A percentile compares a stretch with the other conserved stretches of the same genome.
phyloP scores from a whole-genome alignment of 2,329 filamentous ascomycete genomes.

The Beauveria varroae region DNA sequence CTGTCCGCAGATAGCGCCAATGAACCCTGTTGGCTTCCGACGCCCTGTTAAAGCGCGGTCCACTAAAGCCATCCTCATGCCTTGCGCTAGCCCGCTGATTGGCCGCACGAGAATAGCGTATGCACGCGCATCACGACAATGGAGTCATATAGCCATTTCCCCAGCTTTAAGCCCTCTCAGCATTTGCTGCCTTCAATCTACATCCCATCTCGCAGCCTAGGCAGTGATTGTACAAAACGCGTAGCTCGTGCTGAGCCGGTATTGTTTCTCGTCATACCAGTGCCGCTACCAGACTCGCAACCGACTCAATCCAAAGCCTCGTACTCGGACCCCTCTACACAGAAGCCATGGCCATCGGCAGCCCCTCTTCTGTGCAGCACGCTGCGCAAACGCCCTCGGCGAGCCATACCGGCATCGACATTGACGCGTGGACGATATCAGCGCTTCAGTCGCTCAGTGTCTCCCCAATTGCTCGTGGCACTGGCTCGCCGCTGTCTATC shows the following conservation, averaged over 20 bases:
- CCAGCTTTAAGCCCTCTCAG: neutral
- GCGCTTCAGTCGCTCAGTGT: conserved; percentile 49
- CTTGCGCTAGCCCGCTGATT: conserved; percentile 26
- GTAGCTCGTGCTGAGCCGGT: neutral
- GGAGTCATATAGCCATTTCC: conserved; percentile 3
- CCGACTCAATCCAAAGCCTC: neutral
- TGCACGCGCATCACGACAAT: conserved; percentile 3
- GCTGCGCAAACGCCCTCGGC: conserved; percentile 15
- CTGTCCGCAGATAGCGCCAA: neutral
- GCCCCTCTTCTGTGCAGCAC: conserved; percentile 42
- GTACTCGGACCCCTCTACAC: conserved; percentile 3
- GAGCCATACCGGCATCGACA: conserved; percentile 37
- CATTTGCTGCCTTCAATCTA: neutral
- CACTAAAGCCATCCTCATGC: conserved; percentile 20
- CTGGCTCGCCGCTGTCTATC: conserved; percentile 61
- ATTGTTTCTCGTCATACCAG: neutral
- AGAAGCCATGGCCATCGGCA: conserved; percentile 42
- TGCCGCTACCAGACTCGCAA: neutral
- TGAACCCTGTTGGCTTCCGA: conserved; percentile 4
- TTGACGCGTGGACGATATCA: conserved; percentile 60
- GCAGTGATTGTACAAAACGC: neutral
- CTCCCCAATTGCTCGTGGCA: conserved; percentile 49
- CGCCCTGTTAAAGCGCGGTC: neutral
- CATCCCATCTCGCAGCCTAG: neutral
- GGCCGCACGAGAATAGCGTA: conserved; percentile 13